phyloP scores from a whole-genome alignment of 2,329 filamentous ascomycete genomes.

The Apiospora malaysiana region DNA sequence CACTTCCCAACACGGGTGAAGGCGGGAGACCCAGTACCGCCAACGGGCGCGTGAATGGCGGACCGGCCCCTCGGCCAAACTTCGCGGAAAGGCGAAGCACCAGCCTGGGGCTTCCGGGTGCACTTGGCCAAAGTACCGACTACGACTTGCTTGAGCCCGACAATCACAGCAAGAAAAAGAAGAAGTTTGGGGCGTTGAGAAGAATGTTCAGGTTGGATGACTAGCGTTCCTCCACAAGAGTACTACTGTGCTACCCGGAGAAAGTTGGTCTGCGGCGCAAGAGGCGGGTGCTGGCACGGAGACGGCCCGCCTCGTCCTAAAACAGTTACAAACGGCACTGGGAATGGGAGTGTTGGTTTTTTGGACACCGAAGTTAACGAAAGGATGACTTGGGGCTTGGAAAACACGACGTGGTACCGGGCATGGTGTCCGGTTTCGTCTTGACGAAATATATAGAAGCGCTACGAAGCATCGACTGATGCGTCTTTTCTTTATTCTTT shows the following conservation, averaged over 20 bases:
- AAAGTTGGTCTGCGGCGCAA: neutral
- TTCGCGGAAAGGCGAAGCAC: slow-evolving; percentile 33
- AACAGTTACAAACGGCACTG: neutral
- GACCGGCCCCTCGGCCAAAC: slow-evolving; percentile 26
- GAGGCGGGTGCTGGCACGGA: neutral
- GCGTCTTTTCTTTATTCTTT: neutral
- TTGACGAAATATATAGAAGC: slow-evolving; percentile 1
- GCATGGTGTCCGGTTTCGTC: slow-evolving; percentile 2
- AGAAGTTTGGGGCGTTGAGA: slow-evolving; percentile 72
- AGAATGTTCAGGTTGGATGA: slow-evolving; percentile 65
- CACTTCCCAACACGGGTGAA: slow-evolving; percentile 45
- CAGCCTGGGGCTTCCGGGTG: slow-evolving; percentile 33
- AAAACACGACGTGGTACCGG: neutral
- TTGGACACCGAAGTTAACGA: neutral
- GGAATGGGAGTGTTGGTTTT: no score
- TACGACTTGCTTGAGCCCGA: slow-evolving; percentile 27
- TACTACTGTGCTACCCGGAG: neutral
- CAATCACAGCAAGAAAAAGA: slow-evolving; percentile 52
- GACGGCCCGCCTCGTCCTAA: neutral
- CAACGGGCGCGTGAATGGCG: slow-evolving; percentile 37
- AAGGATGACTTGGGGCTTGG: neutral
- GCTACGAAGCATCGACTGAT: slow-evolving; percentile 11
- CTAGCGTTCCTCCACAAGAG: slow-evolving; percentile 36
- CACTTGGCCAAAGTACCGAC: slow-evolving; percentile 23
- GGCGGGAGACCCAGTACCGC: slow-evolving; percentile 37